Conservation (phyloP, 805 yeast genomes). For the Priceomyces haplophilus region DNA sequence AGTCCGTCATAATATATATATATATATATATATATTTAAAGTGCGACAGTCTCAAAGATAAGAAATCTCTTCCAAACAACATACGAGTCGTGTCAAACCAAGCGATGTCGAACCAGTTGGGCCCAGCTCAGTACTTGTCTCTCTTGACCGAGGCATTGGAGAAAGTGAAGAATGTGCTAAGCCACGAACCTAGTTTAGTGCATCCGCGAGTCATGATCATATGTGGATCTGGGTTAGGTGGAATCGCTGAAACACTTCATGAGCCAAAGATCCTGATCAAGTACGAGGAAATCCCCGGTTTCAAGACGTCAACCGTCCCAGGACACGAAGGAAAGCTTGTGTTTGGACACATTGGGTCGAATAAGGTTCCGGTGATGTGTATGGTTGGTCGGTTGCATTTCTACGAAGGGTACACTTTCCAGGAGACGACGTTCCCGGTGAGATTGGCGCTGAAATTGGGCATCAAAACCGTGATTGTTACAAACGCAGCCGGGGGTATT, state of each 20-base stretch:
- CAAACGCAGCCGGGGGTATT: constrained; percentile 97
- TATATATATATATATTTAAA: background rate
- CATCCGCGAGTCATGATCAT: constrained; percentile 71
- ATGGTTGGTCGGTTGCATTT: constrained; percentile 93
- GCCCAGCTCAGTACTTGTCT: constrained; percentile 15
- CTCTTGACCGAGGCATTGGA: constrained; percentile 20
- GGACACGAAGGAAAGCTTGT: constrained; percentile 87
- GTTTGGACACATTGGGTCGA: constrained; percentile 70
- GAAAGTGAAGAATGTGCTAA: constrained; percentile 5
- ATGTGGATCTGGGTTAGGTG: constrained; percentile 95
- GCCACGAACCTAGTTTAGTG: constrained; percentile 10
- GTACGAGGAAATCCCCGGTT: constrained; percentile 75
- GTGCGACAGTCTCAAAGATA: background rate
- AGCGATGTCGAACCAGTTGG: background rate
- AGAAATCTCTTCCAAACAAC: constrained; percentile 7
- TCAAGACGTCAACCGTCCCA: constrained; percentile 74
- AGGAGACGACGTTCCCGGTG: constrained; percentile 80
- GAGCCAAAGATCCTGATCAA: constrained; percentile 50
- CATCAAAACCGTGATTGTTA: constrained; percentile 62
- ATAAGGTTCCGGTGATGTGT: constrained; percentile 75
- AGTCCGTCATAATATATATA: no score
- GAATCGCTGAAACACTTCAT: constrained; percentile 58
- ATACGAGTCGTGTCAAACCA: background rate
- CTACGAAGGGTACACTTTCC: constrained; percentile 87
- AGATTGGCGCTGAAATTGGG: constrained; percentile 69